Evolutionary conservation across 2,329 filamentous ascomycete species (phyloP).

Genomic region (Pseudocercospora fuligena): DNA sequence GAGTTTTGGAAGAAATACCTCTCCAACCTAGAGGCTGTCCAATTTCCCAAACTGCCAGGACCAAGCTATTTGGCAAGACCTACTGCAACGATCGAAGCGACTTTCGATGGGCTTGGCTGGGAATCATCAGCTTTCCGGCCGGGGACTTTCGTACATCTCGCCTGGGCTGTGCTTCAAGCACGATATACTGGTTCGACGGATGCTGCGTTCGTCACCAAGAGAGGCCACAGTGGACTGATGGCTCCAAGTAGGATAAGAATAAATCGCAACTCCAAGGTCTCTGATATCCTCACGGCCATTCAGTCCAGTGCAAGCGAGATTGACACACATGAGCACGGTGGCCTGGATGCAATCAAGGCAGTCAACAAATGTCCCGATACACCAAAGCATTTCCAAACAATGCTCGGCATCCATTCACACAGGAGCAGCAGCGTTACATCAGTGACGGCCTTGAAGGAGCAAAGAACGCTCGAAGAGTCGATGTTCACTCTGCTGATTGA

Average conservation of each 20-base stretch:
- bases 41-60: not conserved
- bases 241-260: not conserved
- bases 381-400: constrained; percentile 3
- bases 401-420: not conserved
- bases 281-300: not conserved
- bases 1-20: constrained; percentile 1
- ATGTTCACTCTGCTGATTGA: constrained; percentile 11
- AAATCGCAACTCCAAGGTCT: not conserved
- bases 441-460: not conserved
- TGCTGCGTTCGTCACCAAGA: not conserved
- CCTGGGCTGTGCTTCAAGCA: not conserved
- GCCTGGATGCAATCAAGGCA: not conserved
- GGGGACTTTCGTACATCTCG: not conserved
- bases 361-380: not conserved
- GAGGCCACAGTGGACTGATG: constrained; percentile 5
- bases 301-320: not conserved
- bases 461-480: not conserved
- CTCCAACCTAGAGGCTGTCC: not conserved
- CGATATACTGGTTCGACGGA: not conserved
- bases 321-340: not conserved
- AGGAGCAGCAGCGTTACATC: constrained; percentile 4
- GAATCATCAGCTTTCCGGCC: constrained; percentile 3
- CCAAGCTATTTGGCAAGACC: not conserved
- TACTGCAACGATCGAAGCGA: not conserved
- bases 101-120: constrained; percentile 1